A percentile compares a stretch with the other conserved stretches of the same genome.
Conservation (phyloP, 176 grass and related monocot genomes). For the Eleusine indica region DNA sequence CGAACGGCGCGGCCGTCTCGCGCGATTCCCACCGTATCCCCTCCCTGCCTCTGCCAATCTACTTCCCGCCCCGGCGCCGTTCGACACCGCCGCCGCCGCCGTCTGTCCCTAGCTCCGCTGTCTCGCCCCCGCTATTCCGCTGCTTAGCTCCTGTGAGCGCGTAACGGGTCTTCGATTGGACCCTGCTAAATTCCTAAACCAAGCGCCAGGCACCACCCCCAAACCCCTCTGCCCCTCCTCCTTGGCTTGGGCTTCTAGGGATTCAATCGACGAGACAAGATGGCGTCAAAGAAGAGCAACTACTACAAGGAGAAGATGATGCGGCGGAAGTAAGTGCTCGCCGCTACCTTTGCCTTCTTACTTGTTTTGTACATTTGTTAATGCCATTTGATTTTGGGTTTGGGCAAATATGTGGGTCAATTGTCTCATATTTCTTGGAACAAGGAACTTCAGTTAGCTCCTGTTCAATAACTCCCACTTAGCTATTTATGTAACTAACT, state of each 20-base stretch:
- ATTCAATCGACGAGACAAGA: slow-evolving; percentile 30
- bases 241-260: neutral
- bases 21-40: neutral
- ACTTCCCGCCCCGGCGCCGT: neutral
- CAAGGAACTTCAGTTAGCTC: neutral
- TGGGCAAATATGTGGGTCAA: neutral
- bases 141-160: neutral
- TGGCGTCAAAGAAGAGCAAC: slow-evolving; percentile 87
- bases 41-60: neutral
- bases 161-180: neutral
- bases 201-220: no score
- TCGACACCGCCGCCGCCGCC: neutral
- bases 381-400: slow-evolving; percentile 10
- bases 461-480: neutral
- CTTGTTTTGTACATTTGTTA: neutral
- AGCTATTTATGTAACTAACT: neutral
- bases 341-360: neutral
- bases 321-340: slow-evolving; percentile 69
- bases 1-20: neutral
- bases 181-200: neutral
- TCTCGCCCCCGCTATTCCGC: no score
- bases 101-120: neutral
- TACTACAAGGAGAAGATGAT: slow-evolving; percentile 93
- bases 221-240: no score
- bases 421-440: neutral